phyloP scores from a whole-genome alignment of 2,329 filamentous ascomycete genomes.

The Rhynchosporium graminicola region DNA sequence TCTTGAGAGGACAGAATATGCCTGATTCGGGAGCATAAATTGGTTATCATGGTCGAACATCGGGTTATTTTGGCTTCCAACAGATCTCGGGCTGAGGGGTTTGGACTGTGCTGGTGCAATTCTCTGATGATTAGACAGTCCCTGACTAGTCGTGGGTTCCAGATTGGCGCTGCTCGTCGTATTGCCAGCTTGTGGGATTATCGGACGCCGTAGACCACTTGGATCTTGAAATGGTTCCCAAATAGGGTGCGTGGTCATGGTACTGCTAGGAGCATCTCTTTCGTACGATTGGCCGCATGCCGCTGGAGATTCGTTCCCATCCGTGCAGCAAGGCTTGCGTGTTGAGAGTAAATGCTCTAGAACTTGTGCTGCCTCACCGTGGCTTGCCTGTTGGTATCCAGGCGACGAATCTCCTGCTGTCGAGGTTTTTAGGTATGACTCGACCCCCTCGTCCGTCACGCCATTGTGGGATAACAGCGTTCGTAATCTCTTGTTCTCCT shows the following conservation, averaged over 20 bases:
- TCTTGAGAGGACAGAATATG: constrained; percentile 21
- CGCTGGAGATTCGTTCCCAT: constrained; percentile 20
- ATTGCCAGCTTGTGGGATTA: constrained; percentile 22
- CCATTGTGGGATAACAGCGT: constrained; percentile 59
- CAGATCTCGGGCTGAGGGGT: constrained; percentile 23
- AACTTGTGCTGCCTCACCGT: constrained; percentile 31
- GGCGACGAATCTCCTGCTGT: constrained; percentile 16
- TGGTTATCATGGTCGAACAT: constrained; percentile 33
- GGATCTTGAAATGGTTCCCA: constrained; percentile 33
- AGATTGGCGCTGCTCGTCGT: constrained; percentile 26
- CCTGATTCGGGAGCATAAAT: constrained; percentile 24
- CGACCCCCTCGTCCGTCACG: constrained; percentile 56
- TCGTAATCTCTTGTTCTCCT: constrained; percentile 68
- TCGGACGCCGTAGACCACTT: constrained; percentile 17
- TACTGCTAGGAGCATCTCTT: constrained; percentile 32
- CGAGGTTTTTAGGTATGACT: constrained; percentile 31
- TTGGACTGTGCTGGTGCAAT: constrained; percentile 24
- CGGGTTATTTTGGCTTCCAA: constrained; percentile 25
- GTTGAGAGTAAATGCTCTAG: constrained; percentile 36
- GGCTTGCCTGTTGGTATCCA: constrained; percentile 21
- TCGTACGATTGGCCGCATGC: constrained; percentile 21
- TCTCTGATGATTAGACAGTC: constrained; percentile 24
- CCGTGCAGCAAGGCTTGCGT: constrained; percentile 30
- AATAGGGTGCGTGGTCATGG: constrained; percentile 29
- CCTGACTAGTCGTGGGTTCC: constrained; percentile 18